Evolutionary conservation across 345 rosid species (phyloP), one percentile per base, ranked within the genome.

Genomic region (Brassica juncea): DNA sequence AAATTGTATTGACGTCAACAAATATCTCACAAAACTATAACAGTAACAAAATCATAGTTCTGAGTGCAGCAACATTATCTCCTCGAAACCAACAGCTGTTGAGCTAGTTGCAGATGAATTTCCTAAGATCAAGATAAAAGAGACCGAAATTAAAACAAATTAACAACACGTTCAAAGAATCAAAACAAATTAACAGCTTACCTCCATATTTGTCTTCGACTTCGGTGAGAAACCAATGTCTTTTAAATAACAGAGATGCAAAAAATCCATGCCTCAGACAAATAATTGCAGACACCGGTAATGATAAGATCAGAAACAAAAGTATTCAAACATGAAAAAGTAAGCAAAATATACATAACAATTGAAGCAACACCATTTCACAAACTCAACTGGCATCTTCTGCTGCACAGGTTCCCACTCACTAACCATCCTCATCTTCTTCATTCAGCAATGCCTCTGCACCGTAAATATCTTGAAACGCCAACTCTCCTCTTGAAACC

Each of bases 61-160:
- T 85, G 92, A 89, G 82, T 93, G 99, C 63, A 93, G 85, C 96
- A 95, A 74, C 99, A 93, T 90, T 80, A 94, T 91, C 85, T 93
- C 89, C 74, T 93, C 98, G 77, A 95, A 93, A 27, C 93, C 99
- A 78, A 95, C 81, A 34, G 84, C 96, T 7, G 98, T 91, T 34
- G 84, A 66, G 82, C 86, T 74, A 66, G 77, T 77, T 32, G 81
- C 77, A 30, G 85, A 68, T 70, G 84, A 82, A 77, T 57, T 49
- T 81, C 83, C 84, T 3, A 59, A 27, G 44, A 30, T 70, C 39
- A 58, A 42, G 19, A 69, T 52, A 76, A 58, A 70, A 74, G 74
- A 39, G 62, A 19, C 55, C 15, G 16, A 35, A 23, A 39, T 42
- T n/a, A n/a, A n/a, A n/a, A n/a, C n/a, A n/a, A n/a, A n/a, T 19